A percentile compares a stretch with the other conserved stretches of the same genome.
phyloP scores from a whole-genome alignment of 1,139 yeast species.

The Scheffersomyces lignicola region DNA sequence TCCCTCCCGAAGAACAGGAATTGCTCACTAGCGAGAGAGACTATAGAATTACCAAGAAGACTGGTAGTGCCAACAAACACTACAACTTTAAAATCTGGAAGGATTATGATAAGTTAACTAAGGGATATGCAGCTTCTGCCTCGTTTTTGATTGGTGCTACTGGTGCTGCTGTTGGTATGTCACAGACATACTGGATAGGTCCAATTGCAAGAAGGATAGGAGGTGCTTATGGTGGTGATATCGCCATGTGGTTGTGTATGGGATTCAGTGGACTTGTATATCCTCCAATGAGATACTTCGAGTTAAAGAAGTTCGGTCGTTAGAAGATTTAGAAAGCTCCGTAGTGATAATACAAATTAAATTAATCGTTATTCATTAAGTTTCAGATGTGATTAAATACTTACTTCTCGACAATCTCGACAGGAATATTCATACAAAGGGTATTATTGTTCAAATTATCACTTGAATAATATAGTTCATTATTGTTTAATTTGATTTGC shows the following conservation, averaged over 20 bases:
- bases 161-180: conserved; percentile 83
- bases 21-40: conserved; percentile 9
- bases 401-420: conserved; percentile 1
- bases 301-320: conserved; percentile 54
- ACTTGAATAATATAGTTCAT: background rate
- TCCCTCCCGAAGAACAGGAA: conserved; percentile 26
- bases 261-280: conserved; percentile 67
- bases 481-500: conserved; percentile 19
- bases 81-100: conserved; percentile 74
- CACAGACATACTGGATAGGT: conserved; percentile 76
- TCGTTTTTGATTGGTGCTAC: conserved; percentile 65
- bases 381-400: too few relatives aligned
- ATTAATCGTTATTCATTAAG: too few relatives aligned
- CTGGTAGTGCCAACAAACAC: conserved; percentile 24
- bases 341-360: too few relatives aligned
- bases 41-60: conserved; percentile 8
- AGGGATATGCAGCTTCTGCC: conserved; percentile 62
- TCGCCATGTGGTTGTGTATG: conserved; percentile 81
- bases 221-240: conserved; percentile 62
- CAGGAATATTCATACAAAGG: background rate
- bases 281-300: conserved; percentile 64
- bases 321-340: conserved; percentile 14
- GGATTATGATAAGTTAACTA: conserved; percentile 52
- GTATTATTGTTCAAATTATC: background rate
- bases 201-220: conserved; percentile 66